phyloP scores from a whole-genome alignment of 768 basidiomycete species.

The Rhodotorula kratochvilovae region DNA sequence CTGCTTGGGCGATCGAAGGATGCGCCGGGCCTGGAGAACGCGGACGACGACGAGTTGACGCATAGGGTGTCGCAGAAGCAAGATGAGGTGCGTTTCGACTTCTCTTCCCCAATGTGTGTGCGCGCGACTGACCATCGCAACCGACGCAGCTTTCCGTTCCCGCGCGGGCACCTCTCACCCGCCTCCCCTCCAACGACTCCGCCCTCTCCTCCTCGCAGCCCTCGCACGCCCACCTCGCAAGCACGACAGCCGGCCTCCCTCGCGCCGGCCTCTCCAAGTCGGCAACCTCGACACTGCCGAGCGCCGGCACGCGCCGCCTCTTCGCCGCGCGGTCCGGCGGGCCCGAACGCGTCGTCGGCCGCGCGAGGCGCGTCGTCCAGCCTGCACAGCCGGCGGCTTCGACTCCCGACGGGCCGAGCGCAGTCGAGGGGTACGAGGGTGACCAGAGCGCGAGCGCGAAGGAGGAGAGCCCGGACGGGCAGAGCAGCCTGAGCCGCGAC shows the following conservation, averaged over 20 bases:
- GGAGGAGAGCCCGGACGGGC: background rate
- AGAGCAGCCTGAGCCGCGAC: background rate
- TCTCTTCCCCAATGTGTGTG: background rate
- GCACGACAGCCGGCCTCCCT: slow-evolving; percentile 18
- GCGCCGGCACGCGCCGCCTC: background rate
- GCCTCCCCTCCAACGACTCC: background rate
- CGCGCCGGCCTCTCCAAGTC: slow-evolving; percentile 21
- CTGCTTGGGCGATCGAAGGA: background rate
- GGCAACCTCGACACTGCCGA: background rate
- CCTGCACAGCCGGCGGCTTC: background rate
- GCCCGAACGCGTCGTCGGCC: background rate
- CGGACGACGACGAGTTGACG: background rate
- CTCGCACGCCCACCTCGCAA: background rate
- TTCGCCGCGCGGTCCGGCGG: background rate
- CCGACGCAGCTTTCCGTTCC: background rate
- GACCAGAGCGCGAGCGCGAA: background rate
- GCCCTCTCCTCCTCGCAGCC: background rate
- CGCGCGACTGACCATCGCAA: too few species aligned
- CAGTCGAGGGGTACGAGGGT: too few species aligned
- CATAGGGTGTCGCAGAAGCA: slow-evolving; percentile 1
- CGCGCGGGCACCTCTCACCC: background rate
- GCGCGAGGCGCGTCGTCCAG: slow-evolving; percentile 2
- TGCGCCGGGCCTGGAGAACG: background rate
- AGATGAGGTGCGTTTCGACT: background rate
- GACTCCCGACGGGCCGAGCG: background rate